Evolutionary conservation across 2,329 filamentous ascomycete species (phyloP).

Genomic region (Colletotrichum musicola): DNA sequence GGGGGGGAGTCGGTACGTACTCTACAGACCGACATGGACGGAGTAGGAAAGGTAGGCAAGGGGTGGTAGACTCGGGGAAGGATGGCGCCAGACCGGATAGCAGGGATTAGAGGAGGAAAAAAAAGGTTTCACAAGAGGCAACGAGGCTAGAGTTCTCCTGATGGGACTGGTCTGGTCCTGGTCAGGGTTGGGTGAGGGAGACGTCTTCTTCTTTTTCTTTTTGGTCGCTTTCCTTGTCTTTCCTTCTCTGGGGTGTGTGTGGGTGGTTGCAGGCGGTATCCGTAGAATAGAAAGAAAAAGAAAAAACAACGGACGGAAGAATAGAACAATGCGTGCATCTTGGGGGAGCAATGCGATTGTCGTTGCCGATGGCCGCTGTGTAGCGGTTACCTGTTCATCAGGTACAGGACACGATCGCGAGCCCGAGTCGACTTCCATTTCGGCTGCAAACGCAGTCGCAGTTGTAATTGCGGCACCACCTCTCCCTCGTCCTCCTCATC

Average conservation of each 20-base stretch:
- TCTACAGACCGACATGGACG: slow-evolving; percentile 29
- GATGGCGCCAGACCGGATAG: slow-evolving; percentile 37
- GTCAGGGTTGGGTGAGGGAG: slow-evolving; percentile 24
- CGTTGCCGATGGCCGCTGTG: slow-evolving; percentile 26
- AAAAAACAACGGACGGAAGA: slow-evolving; percentile 16
- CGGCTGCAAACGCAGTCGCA: slow-evolving; percentile 5
- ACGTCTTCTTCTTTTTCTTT: neutral
- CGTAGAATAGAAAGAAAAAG: slow-evolving; percentile 13
- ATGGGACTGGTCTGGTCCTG: slow-evolving; percentile 26
- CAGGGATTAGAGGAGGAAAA: slow-evolving; percentile 24
- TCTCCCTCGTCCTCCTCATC: no score
- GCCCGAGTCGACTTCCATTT: neutral
- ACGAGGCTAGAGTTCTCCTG: slow-evolving; percentile 35
- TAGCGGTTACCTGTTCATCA: slow-evolving; percentile 26
- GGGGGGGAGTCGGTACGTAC: slow-evolving; percentile 25
- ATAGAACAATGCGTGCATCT: slow-evolving; percentile 24
- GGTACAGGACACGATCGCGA: slow-evolving; percentile 16
- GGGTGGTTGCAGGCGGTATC: slow-evolving; percentile 33
- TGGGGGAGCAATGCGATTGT: slow-evolving; percentile 17
- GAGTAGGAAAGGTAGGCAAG: slow-evolving; percentile 34
- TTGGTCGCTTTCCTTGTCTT: neutral
- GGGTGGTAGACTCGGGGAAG: slow-evolving; percentile 37
- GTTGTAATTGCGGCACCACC: neutral
- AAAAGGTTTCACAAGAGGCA: slow-evolving; percentile 40
- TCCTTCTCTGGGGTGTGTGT: slow-evolving; percentile 14